Evolutionary conservation across 352 stramenopile genomes (phyloP).

Genomic region (Paralagenidium karlingii): DNA sequence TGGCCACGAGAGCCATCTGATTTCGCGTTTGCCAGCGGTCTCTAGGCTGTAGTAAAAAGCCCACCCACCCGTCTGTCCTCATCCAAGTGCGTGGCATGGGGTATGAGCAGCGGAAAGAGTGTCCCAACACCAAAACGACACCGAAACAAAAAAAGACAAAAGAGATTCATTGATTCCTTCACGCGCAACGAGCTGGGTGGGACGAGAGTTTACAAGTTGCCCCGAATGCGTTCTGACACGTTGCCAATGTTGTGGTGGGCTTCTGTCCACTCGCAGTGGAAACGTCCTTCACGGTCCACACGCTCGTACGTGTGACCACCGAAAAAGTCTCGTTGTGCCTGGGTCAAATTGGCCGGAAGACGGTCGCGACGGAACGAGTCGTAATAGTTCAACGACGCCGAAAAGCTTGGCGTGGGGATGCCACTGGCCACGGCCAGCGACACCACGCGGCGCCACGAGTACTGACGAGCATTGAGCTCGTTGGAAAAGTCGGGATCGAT

Average conservation of each 20-base stretch:
- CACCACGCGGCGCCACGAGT: slow-evolving; percentile 94
- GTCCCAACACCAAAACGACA: no score
- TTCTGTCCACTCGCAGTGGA: slow-evolving; percentile 97
- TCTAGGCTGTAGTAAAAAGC: slow-evolving; percentile 77
- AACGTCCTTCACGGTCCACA: slow-evolving; percentile 88
- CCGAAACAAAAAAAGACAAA: no score
- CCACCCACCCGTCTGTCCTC: no score
- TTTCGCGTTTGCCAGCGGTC: slow-evolving; percentile 46
- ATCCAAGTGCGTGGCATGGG: no score
- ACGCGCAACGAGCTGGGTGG: no score
- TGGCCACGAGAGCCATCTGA: slow-evolving; percentile 37
- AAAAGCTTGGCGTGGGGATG: slow-evolving; percentile 86
- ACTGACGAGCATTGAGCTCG: slow-evolving; percentile 91
- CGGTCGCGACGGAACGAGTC: slow-evolving; percentile 94
- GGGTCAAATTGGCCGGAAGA: slow-evolving; percentile 94
- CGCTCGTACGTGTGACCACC: slow-evolving; percentile 97
- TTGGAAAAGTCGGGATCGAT: slow-evolving; percentile 94
- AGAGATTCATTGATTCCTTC: no score
- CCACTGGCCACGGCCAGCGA: slow-evolving; percentile 91
- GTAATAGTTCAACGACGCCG: slow-evolving; percentile 95
- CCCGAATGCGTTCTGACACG: slow-evolving; percentile 86
- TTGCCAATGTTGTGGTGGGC: slow-evolving; percentile 96
- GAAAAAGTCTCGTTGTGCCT: slow-evolving; percentile 99
- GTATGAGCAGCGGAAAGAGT: no score
- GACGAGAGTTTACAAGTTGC: slow-evolving; percentile 88